Percentiles rank a stretch among this genome's conserved stretches.
Conservation (phyloP, 2,329 filamentous ascomycete species). For the Graphium sp. region DNA sequence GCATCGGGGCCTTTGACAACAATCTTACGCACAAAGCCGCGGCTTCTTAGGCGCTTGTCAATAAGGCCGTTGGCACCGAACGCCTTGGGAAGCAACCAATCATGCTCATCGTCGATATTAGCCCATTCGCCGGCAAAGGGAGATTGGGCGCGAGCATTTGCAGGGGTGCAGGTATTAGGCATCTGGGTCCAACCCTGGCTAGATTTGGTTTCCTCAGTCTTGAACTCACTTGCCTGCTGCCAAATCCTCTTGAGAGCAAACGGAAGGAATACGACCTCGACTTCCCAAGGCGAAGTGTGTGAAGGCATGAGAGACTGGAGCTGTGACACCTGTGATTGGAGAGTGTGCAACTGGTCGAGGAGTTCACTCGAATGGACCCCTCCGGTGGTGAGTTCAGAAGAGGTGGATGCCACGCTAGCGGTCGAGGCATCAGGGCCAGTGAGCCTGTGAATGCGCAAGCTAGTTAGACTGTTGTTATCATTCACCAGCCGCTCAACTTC, state of each 20-base stretch:
- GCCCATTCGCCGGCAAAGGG: constrained; percentile 30
- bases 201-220: constrained; percentile 21
- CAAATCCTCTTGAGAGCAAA: constrained; percentile 44
- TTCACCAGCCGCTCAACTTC: constrained; percentile 38
- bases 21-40: constrained; percentile 52
- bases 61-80: constrained; percentile 45
- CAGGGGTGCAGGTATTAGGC: constrained; percentile 26
- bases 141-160: constrained; percentile 27
- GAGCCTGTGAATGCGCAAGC: constrained; percentile 14
- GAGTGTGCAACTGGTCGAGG: constrained; percentile 27
- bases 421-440: constrained; percentile 23
- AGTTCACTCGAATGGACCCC: constrained; percentile 26
- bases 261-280: constrained; percentile 62
- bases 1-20: constrained; percentile 46
- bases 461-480: constrained; percentile 24
- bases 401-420: constrained; percentile 27
- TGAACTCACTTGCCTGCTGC: constrained; percentile 32
- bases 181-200: constrained; percentile 44
- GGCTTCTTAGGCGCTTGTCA: constrained; percentile 56
- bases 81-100: constrained; percentile 52
- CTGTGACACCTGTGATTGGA: constrained; percentile 32
- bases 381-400: constrained; percentile 22
- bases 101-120: constrained; percentile 17
- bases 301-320: constrained; percentile 46
- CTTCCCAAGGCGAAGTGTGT: constrained; percentile 46